Evolutionary conservation across 176 grass and related monocot genomes (phyloP), one percentile per base, ranked within the genome.

Genomic region (Juncus inflexus): DNA sequence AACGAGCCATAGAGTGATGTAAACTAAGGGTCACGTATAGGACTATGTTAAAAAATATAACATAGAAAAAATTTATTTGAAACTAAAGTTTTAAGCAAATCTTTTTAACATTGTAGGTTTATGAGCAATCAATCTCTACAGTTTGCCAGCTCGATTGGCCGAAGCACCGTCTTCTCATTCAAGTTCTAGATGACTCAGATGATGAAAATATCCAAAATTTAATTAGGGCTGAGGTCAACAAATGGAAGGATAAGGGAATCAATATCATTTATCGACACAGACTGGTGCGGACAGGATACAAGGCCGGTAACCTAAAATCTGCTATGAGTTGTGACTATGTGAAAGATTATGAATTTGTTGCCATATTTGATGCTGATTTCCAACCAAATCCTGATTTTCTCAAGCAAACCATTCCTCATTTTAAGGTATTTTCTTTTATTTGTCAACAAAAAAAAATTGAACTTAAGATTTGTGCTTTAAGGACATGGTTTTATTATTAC

Each of bases 301-400:
- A 96, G 75, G 91, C 91, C 12, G 91, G 91, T 39, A 96, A 96
- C 70, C 84, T 96, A 74, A 96, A 91, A 35, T 96, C 87, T 63
- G 91, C 91, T 73, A 96, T 96, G 91, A 75, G 61, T 62, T 96
- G 91, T 77, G 87, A 96, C 41, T 91, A 96, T 52, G 82, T 96
- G 63, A 83, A 77, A 49, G 74, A 86, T 65, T 91, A 96, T 52
- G 81, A 96, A 81, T 90, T 96, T 66, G 87, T 96, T 60, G 76
- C 92, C 40, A 91, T 97, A 74, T 97, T 97, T 77, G 92, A 97
- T 58, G 87, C 92, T 0, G 92, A 97, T 83, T 97, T 97, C 85
- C 84, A 97, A 77, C 92, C 92, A 3, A 86, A 91, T 66, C 88
- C 85, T 0, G 88, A 99, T 68, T 99, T 99, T 77, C 88, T 99